phyloP scores from a whole-genome alignment of 2,329 filamentous ascomycete species.

The Fusarium mangiferae region DNA sequence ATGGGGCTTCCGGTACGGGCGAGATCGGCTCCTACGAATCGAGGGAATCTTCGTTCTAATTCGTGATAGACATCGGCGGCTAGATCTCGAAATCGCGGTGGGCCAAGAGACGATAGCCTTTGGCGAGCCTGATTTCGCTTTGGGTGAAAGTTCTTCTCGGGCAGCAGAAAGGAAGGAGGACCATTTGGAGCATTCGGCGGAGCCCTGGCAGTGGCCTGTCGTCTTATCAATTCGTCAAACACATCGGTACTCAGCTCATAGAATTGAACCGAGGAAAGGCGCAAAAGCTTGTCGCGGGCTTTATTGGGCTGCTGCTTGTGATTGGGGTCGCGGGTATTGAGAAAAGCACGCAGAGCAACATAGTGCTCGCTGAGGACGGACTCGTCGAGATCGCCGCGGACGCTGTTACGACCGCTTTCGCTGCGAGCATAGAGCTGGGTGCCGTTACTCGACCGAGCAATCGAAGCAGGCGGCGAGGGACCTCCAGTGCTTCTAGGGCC shows the following conservation, averaged over 20 bases:
- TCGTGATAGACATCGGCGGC: constrained; percentile 97
- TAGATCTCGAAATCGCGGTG: constrained; percentile 87
- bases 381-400: constrained; percentile 69
- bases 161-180: constrained; percentile 79
- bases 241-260: constrained; percentile 98
- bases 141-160: constrained; percentile 91
- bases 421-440: constrained; percentile 73
- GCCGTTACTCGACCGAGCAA: constrained; percentile 86
- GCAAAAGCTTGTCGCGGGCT: constrained; percentile 92
- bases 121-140: constrained; percentile 98
- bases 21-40: constrained; percentile 77
- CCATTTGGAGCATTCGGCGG: constrained; percentile 63
- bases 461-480: constrained; percentile 87
- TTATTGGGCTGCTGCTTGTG: constrained; percentile 82
- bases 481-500: constrained; percentile 67
- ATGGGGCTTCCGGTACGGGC: constrained; percentile 76
- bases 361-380: constrained; percentile 82
- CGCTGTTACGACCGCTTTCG: constrained; percentile 70
- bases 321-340: constrained; percentile 81
- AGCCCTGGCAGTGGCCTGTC: constrained; percentile 74
- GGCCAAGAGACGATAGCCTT: constrained; percentile 89
- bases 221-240: constrained; percentile 90
- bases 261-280: constrained; percentile 91
- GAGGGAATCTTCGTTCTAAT: constrained; percentile 87
- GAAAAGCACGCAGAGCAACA: constrained; percentile 77